phyloP scores from a whole-genome alignment of 805 yeast genomes.

The Starmera amethionina region DNA sequence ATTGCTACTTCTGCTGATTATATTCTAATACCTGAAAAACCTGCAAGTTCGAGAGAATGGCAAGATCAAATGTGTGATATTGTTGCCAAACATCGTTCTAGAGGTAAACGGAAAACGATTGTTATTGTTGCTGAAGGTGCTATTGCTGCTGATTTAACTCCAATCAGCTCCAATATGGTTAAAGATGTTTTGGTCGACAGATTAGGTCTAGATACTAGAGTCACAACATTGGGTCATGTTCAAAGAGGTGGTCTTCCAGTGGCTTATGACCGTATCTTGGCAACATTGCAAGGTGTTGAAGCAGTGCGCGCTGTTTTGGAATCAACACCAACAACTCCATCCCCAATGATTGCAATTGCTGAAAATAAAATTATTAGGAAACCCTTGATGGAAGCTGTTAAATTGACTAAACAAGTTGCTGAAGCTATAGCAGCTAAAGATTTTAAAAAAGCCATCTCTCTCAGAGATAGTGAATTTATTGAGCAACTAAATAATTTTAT shows the following conservation, averaged over 20 bases:
- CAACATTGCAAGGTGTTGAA: conserved; percentile 75
- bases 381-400: conserved; percentile 67
- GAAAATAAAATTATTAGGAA: conserved; percentile 62
- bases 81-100: conserved; percentile 50
- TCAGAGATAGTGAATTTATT: conserved; percentile 62
- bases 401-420: conserved; percentile 63
- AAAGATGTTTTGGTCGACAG: conserved; percentile 52
- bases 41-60: conserved; percentile 58
- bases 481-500: conserved; percentile 56
- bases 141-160: conserved; percentile 55
- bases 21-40: conserved; percentile 72
- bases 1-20: conserved; percentile 74
- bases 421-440: conserved; percentile 54
- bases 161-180: conserved; percentile 58
- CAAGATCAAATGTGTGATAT: conserved; percentile 55
- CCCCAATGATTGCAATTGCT: conserved; percentile 67
- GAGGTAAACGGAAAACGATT: conserved; percentile 70
- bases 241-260: conserved; percentile 82
- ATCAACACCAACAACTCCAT: conserved; percentile 58
- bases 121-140: conserved; percentile 86
- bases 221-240: conserved; percentile 71
- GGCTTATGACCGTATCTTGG: conserved; percentile 61
- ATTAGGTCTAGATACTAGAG: conserved; percentile 67
- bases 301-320: conserved; percentile 71
- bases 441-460: conserved; percentile 58